These are phyloP conservation scores for Halenospora varia DNA, from an alignment of 495 filamentous ascomycete genomes.

Conservation along the genomic window DNA sequence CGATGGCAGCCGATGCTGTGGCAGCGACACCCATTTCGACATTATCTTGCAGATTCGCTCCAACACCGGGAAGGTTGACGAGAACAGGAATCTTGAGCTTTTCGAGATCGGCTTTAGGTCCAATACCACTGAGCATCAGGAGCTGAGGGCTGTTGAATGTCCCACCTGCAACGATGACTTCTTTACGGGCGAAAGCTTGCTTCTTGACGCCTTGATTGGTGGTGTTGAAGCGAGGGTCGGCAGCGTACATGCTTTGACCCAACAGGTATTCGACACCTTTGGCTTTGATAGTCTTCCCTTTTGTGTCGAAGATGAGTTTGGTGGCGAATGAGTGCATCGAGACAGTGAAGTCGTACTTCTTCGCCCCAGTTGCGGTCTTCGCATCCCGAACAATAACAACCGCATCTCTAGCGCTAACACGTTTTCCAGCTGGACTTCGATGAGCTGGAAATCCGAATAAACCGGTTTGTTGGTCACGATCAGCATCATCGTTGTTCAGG, in stretches of 20 bases:
- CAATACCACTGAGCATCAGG: constrained; percentile 41
- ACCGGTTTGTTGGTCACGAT: constrained; percentile 36
- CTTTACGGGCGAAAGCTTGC: constrained; percentile 46
- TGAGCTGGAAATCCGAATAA: constrained; percentile 41
- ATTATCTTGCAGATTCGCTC: constrained; percentile 51
- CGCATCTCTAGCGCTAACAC: constrained; percentile 51
- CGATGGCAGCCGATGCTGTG: neutral
- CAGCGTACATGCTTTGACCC: constrained; percentile 55
- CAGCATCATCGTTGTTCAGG: constrained; percentile 34
- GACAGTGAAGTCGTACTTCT: constrained; percentile 55
- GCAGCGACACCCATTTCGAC: neutral
- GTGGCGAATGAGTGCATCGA: constrained; percentile 57
- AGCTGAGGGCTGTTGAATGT: constrained; percentile 58
- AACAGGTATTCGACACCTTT: constrained; percentile 45
- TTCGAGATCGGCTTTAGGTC: constrained; percentile 44
- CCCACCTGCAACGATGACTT: constrained; percentile 62
- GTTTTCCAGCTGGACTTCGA: constrained; percentile 23
- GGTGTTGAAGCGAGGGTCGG: constrained; percentile 39
- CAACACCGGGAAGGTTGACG: constrained; percentile 52
- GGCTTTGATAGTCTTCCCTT: neutral
- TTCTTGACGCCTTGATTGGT: constrained; percentile 36
- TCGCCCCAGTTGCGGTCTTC: constrained; percentile 42
- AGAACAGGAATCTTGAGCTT: constrained; percentile 45
- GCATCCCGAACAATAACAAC: constrained; percentile 47
- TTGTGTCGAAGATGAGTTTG: constrained; percentile 46